These are phyloP conservation scores for Stentor coeruleus DNA, from an alignment of 73 alveolate species.

Conservation along the genomic window DNA sequence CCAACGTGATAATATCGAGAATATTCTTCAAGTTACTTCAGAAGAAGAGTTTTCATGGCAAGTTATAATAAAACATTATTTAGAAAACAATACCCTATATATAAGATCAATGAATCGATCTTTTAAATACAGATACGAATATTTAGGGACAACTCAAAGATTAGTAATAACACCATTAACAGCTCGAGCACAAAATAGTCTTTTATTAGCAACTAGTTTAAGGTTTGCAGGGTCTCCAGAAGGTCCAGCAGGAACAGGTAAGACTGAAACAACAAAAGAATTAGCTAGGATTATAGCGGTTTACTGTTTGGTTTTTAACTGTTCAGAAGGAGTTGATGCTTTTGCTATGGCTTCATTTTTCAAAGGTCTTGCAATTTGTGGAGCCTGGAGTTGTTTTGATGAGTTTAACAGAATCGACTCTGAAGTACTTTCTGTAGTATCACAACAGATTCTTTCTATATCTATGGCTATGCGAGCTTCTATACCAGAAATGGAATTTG, in stretches of 20 bases:
- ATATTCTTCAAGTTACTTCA: conserved; percentile 31
- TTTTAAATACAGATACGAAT: conserved; percentile 92
- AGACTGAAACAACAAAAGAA: conserved; percentile 99
- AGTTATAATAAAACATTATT: conserved; percentile 64
- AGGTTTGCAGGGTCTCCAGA: conserved; percentile 86
- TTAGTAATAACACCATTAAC: conserved; percentile 81
- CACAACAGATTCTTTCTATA: conserved; percentile 85
- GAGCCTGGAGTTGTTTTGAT: conserved; percentile 79
- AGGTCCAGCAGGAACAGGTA: conserved; percentile 78
- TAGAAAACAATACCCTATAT: conserved; percentile 48
- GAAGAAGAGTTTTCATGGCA: conserved; percentile 77
- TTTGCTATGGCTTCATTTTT: conserved; percentile 98
- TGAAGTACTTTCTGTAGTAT: conserved; percentile 90
- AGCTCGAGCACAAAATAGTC: conserved; percentile 75
- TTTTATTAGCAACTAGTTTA: conserved; percentile 74
- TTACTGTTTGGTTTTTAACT: conserved; percentile 74
- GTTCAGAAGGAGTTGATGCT: conserved; percentile 72
- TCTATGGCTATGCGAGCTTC: conserved; percentile 66
- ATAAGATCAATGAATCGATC: conserved; percentile 66
- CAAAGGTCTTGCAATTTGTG: conserved; percentile 96
- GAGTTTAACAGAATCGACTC: conserved; percentile 78
- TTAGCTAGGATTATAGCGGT: conserved; percentile 91
- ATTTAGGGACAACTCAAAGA: conserved; percentile 95
- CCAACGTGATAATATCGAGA: neutral
- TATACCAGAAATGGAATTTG: conserved; percentile 60